Conservation (phyloP, 1,284 basidiomycete species). For the Leccinum solheimii region DNA sequence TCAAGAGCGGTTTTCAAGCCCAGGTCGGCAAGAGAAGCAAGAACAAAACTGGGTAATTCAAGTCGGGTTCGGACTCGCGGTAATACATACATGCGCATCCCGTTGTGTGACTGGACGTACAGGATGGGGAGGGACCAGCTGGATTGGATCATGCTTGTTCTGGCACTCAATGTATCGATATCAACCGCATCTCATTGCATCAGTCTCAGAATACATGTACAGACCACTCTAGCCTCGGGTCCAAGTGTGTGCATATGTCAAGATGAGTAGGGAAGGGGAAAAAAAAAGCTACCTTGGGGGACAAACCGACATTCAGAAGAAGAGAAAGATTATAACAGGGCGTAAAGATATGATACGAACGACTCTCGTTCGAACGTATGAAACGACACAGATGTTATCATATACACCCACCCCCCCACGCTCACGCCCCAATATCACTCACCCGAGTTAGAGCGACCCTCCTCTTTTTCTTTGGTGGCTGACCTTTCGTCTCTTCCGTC, state of each 20-base stretch:
- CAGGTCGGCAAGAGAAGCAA: constrained; percentile 88
- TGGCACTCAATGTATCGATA: constrained; percentile 8
- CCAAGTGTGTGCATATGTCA: constrained; percentile 7
- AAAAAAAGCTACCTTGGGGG: background rate
- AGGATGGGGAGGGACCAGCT: background rate
- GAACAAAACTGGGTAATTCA: constrained; percentile 40
- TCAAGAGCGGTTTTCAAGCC: constrained; percentile 99
- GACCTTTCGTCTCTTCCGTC: constrained; percentile 31
- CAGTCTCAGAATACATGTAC: constrained; percentile 25
- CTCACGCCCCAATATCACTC: constrained; percentile 53
- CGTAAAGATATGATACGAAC: constrained; percentile 16
- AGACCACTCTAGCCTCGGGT: background rate
- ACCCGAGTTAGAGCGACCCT: constrained; percentile 78
- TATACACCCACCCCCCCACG: background rate
- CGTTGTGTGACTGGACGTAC: constrained; percentile 3
- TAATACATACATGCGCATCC: background rate
- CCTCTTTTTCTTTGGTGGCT: constrained; percentile 87
- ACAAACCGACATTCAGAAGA: constrained; percentile 17
- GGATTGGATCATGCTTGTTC: constrained; percentile 6
- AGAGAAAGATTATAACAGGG: constrained; percentile 18
- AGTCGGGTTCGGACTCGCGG: background rate
- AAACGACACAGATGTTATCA: constrained; percentile 7
- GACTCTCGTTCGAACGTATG: constrained; percentile 1
- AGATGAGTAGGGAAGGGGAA: constrained; percentile 6
- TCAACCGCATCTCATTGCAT: constrained; percentile 19